Evolutionary conservation across 2,329 filamentous ascomycete species (phyloP), one percentile per base, ranked within the genome.

Genomic region (Tolypocladium ophioglossoides): DNA sequence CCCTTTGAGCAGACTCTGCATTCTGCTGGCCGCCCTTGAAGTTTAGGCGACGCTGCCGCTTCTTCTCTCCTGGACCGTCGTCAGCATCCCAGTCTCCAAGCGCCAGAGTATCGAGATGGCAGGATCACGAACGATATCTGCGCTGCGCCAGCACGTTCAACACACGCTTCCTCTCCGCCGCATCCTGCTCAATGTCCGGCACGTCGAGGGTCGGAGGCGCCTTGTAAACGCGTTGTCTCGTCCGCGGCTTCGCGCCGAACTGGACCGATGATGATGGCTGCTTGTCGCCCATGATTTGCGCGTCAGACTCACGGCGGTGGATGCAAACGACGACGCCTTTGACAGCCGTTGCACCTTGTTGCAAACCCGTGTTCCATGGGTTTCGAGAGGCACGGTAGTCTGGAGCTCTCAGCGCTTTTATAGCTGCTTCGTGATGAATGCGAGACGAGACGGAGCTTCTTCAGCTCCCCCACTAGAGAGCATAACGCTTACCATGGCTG

Each of bases 71-170:
- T 70, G 24, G 14, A 30, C n/a, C 12, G 16, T 46, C 24, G 41
- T 46, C 16, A 46, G 24, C 41, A 46, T n/a, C 41, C 5, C 41
- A 30, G 16, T 5, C 24, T 11, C 7, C 12, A 18, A n/a, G n/a
- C n/a, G n/a, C n/a, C n/a, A n/a, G 41, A 5, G 41, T 2, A 6
- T n/a, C 14, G 9, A 27, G 12, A 27, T 10, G 24, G 39, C 41
- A n/a, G 41, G 12, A 27, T 46, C 22, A 47, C 27, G 14, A 18
- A 78, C 77, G 68, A 54, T 81, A 82, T 67, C 78, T 69, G 48
- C 78, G 70, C 56, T 81, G 78, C 1, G 78, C 78, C 38, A 82
- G 63, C 11, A 81, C 74, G 53, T 80, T 80, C 24, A 81, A 58
- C 1, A 79, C 69, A 12, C 78, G 69, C 62, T 80, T 82, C 24